Percentiles rank a stretch among this genome's conserved stretches.
Conservation (phyloP, 768 basidiomycete genomes). For the Gloeophyllum trabeum region DNA sequence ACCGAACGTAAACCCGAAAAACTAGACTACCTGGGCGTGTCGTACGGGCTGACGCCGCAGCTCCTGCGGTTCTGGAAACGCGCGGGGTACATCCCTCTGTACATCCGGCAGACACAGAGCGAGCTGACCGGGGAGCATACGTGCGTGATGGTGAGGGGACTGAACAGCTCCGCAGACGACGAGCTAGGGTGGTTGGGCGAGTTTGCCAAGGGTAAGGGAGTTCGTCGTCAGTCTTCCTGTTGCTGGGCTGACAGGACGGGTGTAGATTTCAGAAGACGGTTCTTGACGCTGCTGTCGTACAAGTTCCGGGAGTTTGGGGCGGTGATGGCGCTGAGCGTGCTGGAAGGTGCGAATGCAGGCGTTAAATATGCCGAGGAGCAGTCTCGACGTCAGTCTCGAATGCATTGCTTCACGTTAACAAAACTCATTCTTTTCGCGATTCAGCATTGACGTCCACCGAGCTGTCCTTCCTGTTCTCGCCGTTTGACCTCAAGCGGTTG, state of each 20-base stretch:
- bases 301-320: constrained; percentile 93
- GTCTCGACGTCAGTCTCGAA: too few relatives aligned
- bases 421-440: constrained; percentile 10
- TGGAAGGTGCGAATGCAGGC: constrained; percentile 72
- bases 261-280: constrained; percentile 85
- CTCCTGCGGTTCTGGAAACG: constrained; percentile 96
- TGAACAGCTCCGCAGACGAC: constrained; percentile 52
- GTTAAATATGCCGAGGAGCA: constrained; percentile 36
- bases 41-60: constrained; percentile 85
- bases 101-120: constrained; percentile 86
- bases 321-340: constrained; percentile 74
- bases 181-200: constrained; percentile 80
- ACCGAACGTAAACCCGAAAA: constrained; percentile 83
- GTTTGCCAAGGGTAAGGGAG: constrained; percentile 65
- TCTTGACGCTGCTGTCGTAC: constrained; percentile 82
- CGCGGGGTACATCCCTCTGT: constrained; percentile 82
- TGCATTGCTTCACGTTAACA: constrained; percentile 22
- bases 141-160: constrained; percentile 86
- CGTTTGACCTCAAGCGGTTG: constrained; percentile 92
- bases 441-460: constrained; percentile 38
- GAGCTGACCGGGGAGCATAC: constrained; percentile 96
- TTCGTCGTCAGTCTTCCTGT: neutral
- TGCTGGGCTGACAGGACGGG: neutral
- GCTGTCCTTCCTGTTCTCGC: constrained; percentile 57
- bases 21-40: constrained; percentile 92